Evolutionary conservation across 2,329 filamentous ascomycete species (phyloP), one percentile per base, ranked within the genome.

Genomic region (Monosporascus sp.): DNA sequence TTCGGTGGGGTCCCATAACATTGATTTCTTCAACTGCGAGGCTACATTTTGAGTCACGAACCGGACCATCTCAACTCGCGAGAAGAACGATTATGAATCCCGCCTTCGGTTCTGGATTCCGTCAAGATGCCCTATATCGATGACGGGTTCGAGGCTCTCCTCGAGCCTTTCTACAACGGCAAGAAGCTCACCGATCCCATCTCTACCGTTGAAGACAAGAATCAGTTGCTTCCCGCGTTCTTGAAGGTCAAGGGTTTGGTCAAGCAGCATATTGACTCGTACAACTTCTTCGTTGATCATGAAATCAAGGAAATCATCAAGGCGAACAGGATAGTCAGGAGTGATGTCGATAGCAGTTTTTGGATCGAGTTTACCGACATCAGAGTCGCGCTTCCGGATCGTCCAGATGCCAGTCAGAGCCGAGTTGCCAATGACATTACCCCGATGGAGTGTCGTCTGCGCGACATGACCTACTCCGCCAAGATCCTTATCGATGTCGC

Each of bases 391-490:
- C 82, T 79, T 43, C 94, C 95, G 6, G 88, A 90, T 61, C 88
- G 92, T 52, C 79, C 86, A 56, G 91, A 95, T 61, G 84, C 83
- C 72, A 86, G 87, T 65, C 83, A 90, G 66, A 78, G 82, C 64
- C 84, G 86, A 66, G 83, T 86, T 49, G 81, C 86, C 59, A 84
- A 82, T 61, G 83, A 88, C 63, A 86, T 99, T 56, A 96, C 91
- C 2, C 94, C 94, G 2, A 96, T 97, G 76, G 95, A 99, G 76
- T 99, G 94, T 68, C 89, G 94, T 36, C 79, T 99, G 53, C 86
- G 95, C 64, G 95, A 99, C 69, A 92, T 96, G 81, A 97, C 93
- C n/a, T 99, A 99, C 69, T 89, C 91, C 20, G 94, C 94, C 9
- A 93, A 93, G 1, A 96, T 99, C 57, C 82, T 91, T 37, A 91